These are phyloP conservation scores for Lasiodiplodia sp. DNA, from an alignment of 2,329 filamentous ascomycete genomes.

Conservation along the genomic window DNA sequence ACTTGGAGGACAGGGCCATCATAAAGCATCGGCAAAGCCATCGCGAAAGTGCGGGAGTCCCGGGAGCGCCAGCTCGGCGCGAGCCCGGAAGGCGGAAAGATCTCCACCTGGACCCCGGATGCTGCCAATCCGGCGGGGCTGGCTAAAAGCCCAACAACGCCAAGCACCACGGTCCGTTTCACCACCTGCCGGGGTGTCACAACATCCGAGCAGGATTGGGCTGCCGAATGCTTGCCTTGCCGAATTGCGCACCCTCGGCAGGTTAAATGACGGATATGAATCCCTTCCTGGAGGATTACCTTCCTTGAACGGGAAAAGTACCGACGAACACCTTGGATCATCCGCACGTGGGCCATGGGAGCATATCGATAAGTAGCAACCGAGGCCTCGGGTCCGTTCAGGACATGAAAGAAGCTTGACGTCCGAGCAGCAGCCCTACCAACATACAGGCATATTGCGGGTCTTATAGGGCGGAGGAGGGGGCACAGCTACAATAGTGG, in stretches of 20 bases:
- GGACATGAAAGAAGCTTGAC: not conserved
- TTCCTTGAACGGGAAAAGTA: not conserved
- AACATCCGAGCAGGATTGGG: not conserved
- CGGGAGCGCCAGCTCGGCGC: not conserved
- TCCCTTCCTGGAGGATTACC: not conserved
- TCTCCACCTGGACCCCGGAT: constrained; percentile 17
- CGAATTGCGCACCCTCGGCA: not conserved
- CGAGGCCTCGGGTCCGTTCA: not conserved
- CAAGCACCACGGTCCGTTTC: constrained; percentile 15
- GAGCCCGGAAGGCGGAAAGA: constrained; percentile 18
- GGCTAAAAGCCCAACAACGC: constrained; percentile 7
- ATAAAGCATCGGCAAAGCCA: not conserved
- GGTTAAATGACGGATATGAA: not conserved
- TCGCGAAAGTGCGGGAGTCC: constrained; percentile 3
- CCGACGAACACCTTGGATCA: not conserved
- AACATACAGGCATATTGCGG: not conserved
- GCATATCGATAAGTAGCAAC: constrained; percentile 1
- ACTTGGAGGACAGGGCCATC: not conserved
- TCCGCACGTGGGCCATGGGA: not conserved
- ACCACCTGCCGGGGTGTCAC: not conserved
- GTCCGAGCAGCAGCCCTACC: constrained; percentile 13
- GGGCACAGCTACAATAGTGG: not conserved
- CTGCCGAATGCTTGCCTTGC: not conserved
- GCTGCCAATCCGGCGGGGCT: constrained; percentile 1
- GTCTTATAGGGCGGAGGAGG: not conserved